These are phyloP conservation scores for Kwoniella sp. DNA, from an alignment of 768 basidiomycete genomes.

Conservation along the genomic window DNA sequence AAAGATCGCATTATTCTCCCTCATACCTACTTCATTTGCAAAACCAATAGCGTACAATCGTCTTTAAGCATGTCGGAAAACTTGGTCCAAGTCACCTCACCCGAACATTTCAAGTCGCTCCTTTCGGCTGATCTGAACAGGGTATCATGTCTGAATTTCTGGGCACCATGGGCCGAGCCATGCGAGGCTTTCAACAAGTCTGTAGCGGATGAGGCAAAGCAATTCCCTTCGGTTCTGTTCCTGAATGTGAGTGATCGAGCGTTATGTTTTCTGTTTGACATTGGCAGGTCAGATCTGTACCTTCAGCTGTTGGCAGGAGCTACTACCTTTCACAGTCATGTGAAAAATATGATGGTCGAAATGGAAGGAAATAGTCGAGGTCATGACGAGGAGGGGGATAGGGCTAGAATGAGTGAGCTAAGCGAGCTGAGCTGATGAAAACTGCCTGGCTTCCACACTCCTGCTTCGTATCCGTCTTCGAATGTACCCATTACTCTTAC, in stretches of 20 bases:
- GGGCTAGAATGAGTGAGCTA: not conserved
- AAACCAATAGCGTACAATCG: too few relatives aligned
- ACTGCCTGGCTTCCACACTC: too few relatives aligned
- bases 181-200: conserved; percentile 87
- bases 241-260: conserved; percentile 66
- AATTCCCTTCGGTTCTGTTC: conserved; percentile 69
- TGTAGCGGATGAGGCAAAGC: conserved; percentile 70
- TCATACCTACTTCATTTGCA: too few relatives aligned
- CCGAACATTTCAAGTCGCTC: conserved; percentile 71
- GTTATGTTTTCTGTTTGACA: too few relatives aligned
- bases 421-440: not conserved
- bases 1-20: not conserved
- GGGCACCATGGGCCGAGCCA: conserved; percentile 89
- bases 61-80: conserved; percentile 57
- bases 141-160: conserved; percentile 88
- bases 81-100: conserved; percentile 62
- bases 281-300: too few relatives aligned
- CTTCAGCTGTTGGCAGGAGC: too few relatives aligned
- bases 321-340: conserved; percentile 2
- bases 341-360: too few relatives aligned
- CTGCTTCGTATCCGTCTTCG: too few relatives aligned
- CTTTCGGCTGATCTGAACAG: conserved; percentile 75
- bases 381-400: too few relatives aligned
- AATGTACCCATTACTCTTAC: too few relatives aligned
- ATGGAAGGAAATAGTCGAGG: too few relatives aligned